These are phyloP conservation scores for Fusarium sp. DNA, from an alignment of 2,329 filamentous ascomycete genomes.

Conservation along the genomic window DNA sequence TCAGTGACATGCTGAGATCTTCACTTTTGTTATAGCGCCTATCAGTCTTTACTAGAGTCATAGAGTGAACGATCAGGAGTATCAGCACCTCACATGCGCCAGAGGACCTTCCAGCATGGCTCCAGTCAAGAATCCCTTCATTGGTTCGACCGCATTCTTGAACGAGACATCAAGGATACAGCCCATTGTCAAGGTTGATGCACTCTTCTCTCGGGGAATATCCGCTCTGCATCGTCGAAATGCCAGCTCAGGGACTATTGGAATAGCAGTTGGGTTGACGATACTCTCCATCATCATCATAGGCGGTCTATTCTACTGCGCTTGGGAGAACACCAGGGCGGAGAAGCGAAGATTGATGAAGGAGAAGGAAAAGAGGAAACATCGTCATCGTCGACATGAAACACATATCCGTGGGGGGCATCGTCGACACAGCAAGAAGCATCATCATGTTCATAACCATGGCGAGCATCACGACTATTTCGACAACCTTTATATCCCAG, in stretches of 20 bases:
- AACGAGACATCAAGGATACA: too few species aligned
- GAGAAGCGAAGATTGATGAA: not conserved
- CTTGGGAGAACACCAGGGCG: constrained; percentile 10
- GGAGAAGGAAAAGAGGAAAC: not conserved
- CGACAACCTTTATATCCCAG: not conserved
- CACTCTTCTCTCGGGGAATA: not conserved
- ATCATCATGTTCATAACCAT: not conserved
- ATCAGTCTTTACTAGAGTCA: not conserved
- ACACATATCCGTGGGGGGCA: not conserved
- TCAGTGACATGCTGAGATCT: not conserved
- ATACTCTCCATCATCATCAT: constrained; percentile 16
- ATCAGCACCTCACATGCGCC: not conserved
- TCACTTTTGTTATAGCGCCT: constrained; percentile 15
- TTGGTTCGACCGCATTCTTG: too few species aligned
- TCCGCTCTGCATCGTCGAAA: constrained; percentile 16
- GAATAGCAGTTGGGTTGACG: constrained; percentile 21
- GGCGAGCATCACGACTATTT: not conserved
- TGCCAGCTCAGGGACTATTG: constrained; percentile 8
- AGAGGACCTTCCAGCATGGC: not conserved
- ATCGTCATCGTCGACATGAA: not conserved
- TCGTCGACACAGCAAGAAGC: not conserved
- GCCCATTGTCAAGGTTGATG: not conserved
- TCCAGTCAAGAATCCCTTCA: not conserved
- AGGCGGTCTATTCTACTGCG: constrained; percentile 19
- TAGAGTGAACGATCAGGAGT: not conserved